Percentiles rank a stretch among this genome's conserved stretches.
Conservation (phyloP, 73 alveolate genomes). For the Tetrahymena elliotti region DNA sequence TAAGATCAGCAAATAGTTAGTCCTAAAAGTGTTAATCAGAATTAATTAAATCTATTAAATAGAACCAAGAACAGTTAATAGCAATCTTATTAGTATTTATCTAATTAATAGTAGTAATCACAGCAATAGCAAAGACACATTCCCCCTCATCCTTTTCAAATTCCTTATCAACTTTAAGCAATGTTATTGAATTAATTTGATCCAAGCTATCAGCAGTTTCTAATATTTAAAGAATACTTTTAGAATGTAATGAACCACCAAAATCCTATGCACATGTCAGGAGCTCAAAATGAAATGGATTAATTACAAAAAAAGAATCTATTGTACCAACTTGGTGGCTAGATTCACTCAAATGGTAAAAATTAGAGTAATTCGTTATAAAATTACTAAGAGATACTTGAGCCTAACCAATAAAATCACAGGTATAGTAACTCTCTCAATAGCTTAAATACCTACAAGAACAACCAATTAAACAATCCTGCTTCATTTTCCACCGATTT, state of each 20-base stretch:
- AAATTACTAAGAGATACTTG: neutral
- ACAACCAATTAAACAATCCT: neutral
- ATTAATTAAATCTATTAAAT: neutral
- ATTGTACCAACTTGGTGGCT: neutral
- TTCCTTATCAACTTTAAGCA: neutral
- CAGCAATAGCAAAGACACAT: neutral
- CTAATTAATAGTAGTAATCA: neutral
- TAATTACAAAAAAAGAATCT: neutral
- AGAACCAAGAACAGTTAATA: neutral
- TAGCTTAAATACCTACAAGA: neutral
- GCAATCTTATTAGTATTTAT: neutral
- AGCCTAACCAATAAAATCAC: neutral
- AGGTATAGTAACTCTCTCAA: neutral
- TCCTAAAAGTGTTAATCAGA: neutral
- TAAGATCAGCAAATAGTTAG: neutral
- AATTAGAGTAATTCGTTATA: neutral
- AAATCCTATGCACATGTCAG: neutral
- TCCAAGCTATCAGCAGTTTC: neutral
- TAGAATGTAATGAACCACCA: neutral
- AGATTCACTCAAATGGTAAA: neutral
- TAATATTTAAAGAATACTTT: neutral
- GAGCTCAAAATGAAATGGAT: neutral
- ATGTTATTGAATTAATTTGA: neutral
- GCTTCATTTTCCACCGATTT: neutral
- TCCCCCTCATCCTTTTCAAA: neutral